Percentiles rank a stretch among this genome's conserved stretches.
These are phyloP conservation scores for Rosa lucieae DNA, from an alignment of 306 rosid species.

Conservation along the genomic window DNA sequence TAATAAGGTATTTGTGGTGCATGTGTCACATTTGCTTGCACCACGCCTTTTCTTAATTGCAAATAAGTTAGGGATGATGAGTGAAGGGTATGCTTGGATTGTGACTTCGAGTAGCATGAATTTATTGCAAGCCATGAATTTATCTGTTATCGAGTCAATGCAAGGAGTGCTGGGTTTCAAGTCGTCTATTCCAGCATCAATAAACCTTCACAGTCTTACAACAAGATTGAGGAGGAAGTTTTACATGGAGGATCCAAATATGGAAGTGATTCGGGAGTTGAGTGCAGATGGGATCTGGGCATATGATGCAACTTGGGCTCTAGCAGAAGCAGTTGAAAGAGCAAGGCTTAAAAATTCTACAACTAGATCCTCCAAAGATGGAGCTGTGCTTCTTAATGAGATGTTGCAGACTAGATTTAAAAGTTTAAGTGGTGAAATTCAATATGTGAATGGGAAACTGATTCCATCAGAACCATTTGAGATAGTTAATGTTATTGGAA, in stretches of 20 bases:
- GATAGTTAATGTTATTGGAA: slow-evolving; percentile 25
- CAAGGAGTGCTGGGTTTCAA: slow-evolving; percentile 19
- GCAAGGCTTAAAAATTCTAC: not conserved
- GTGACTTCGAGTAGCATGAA: slow-evolving; percentile 12
- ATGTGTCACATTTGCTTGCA: not conserved
- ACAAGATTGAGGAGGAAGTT: slow-evolving; percentile 11
- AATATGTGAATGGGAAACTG: slow-evolving; percentile 4
- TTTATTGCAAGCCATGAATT: not conserved
- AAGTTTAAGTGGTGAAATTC: slow-evolving; percentile 16
- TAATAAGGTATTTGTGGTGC: not conserved
- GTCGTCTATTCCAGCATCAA: not conserved
- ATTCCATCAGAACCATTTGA: not conserved
- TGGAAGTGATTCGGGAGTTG: not conserved
- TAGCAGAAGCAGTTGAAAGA: not conserved
- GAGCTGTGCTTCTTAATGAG: not conserved
- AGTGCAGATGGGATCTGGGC: not conserved
- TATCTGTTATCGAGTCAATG: slow-evolving; percentile 14
- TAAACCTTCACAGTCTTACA: not conserved
- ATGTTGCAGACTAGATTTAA: not conserved
- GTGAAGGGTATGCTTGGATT: slow-evolving; percentile 12
- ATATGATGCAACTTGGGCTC: slow-evolving; percentile 19
- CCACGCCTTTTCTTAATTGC: slow-evolving; percentile 8
- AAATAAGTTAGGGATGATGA: not conserved
- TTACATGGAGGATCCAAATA: not conserved
- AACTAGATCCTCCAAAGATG: not conserved